Percentiles rank a stretch among this genome's conserved stretches.
These are phyloP conservation scores for Quercus variabilis DNA, from an alignment of 306 rosid species.

Conservation along the genomic window DNA sequence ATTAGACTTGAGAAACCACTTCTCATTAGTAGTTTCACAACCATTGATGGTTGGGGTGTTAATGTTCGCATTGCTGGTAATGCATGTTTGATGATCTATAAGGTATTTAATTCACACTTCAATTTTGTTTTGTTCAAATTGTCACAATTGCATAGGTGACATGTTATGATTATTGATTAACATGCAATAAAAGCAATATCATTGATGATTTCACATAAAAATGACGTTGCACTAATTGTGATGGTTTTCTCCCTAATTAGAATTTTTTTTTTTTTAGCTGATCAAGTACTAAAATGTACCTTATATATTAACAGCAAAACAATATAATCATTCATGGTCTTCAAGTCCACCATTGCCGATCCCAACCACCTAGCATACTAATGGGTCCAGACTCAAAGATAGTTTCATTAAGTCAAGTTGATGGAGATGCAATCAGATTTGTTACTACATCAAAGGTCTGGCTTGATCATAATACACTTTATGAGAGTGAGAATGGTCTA, in stretches of 20 bases:
- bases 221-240: too few relatives aligned
- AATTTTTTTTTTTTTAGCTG: too few relatives aligned
- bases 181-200: too few relatives aligned
- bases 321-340: neutral
- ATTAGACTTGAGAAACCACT: neutral
- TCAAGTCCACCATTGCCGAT: neutral
- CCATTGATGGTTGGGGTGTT: neutral
- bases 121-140: too few relatives aligned
- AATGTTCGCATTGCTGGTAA: neutral
- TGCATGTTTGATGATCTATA: neutral
- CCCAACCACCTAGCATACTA: neutral
- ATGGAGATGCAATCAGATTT: neutral
- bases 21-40: neutral
- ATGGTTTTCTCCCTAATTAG: too few relatives aligned
- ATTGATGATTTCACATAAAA: too few relatives aligned
- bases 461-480: neutral
- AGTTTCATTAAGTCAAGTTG: neutral
- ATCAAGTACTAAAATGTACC: too few relatives aligned
- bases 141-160: too few relatives aligned
- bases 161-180: too few relatives aligned
- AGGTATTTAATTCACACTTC: neutral
- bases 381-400: neutral
- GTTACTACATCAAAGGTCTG: neutral
- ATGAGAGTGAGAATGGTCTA: neutral
- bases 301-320: neutral